Evolutionary conservation across 495 filamentous ascomycete species (phyloP).

Genomic region (Neurospora sp.): DNA sequence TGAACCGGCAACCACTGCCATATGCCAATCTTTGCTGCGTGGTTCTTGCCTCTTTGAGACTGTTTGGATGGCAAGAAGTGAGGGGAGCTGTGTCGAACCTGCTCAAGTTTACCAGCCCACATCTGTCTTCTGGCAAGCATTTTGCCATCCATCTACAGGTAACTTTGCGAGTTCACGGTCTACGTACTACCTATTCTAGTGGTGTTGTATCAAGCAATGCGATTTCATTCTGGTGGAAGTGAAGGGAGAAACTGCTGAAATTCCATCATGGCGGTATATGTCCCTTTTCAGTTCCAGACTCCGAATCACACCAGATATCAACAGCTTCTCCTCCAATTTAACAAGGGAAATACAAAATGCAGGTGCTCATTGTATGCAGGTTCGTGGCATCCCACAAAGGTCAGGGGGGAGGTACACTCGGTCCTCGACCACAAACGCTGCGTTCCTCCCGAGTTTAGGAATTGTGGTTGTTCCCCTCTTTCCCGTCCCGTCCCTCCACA

Average conservation of each 20-base stretch:
- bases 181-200: not conserved
- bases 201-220: not conserved
- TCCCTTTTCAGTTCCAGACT: not conserved
- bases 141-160: not conserved
- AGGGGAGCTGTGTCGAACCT: not conserved
- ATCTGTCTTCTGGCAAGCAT: not conserved
- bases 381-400: not conserved
- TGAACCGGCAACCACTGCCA: not conserved
- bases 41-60: not conserved
- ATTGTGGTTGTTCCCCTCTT: not conserved
- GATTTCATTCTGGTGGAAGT: not conserved
- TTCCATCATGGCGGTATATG: not conserved
- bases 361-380: constrained; percentile 23
- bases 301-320: not conserved
- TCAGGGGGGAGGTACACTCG: not conserved
- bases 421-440: not conserved
- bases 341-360: constrained; percentile 8
- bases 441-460: not conserved
- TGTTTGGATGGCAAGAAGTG: not conserved
- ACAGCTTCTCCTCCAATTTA: not conserved
- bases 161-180: not conserved
- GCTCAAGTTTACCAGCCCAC: not conserved
- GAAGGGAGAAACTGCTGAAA: not conserved
- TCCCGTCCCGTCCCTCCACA: not conserved
- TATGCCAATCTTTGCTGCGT: not conserved